These are phyloP conservation scores for Solanum neorickii DNA, from an alignment of 257 asterid genomes.

Conservation along the genomic window DNA sequence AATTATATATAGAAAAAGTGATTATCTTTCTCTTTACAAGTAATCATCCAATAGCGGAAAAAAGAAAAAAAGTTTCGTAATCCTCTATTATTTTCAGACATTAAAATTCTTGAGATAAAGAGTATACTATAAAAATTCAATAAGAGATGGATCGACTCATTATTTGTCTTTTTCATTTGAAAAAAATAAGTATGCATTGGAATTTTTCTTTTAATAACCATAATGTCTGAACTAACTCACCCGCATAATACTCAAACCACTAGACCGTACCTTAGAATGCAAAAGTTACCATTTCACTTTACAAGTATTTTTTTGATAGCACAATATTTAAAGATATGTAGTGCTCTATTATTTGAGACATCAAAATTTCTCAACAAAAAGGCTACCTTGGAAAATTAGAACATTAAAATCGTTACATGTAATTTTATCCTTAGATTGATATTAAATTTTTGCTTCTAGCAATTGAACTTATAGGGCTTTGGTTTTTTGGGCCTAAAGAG, in stretches of 20 bases:
- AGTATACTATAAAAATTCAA: background rate
- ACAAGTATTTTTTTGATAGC: background rate
- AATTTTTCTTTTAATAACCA: background rate
- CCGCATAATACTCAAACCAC: background rate
- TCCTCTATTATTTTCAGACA: background rate
- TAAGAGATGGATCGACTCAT: background rate
- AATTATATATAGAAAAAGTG: background rate
- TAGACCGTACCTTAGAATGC: fast-evolving
- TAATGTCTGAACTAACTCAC: background rate
- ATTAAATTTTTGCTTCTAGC: too few species aligned
- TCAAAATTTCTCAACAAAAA: background rate
- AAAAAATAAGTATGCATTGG: background rate
- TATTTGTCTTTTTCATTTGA: background rate
- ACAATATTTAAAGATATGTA: background rate
- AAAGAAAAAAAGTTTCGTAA: background rate
- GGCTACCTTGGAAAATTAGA: too few species aligned
- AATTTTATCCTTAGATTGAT: too few species aligned
- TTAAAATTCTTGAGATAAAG: background rate
- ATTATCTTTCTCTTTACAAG: background rate
- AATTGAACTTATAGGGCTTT: too few species aligned
- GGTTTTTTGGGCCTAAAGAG: too few species aligned
- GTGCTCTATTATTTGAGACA: background rate
- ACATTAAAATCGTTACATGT: too few species aligned
- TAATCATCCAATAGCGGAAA: background rate
- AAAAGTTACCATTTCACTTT: background rate